These are phyloP conservation scores for Balakata baccata DNA, from an alignment of 345 rosid species.

Conservation along the genomic window DNA sequence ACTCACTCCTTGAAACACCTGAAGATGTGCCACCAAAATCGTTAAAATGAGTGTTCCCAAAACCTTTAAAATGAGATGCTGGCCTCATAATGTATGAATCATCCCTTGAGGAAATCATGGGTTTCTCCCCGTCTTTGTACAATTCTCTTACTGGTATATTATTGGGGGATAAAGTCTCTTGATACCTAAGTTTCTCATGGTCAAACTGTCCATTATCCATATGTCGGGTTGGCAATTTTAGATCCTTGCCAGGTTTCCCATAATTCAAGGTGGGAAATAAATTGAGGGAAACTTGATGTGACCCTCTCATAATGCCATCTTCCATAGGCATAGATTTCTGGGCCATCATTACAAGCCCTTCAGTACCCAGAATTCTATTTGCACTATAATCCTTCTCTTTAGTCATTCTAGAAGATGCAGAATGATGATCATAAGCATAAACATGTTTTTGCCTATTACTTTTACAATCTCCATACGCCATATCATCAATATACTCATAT, in stretches of 20 bases:
- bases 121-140: slow-evolving; percentile 37
- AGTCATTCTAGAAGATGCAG: slow-evolving; percentile 24
- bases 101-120: slow-evolving; percentile 34
- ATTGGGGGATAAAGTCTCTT: slow-evolving; percentile 33
- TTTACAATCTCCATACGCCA: slow-evolving; percentile 29
- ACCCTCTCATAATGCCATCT: slow-evolving; percentile 31
- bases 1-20: slow-evolving; percentile 31
- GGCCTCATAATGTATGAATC: slow-evolving; percentile 25
- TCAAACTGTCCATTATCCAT: slow-evolving; percentile 27
- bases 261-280: slow-evolving; percentile 32
- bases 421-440: slow-evolving; percentile 36
- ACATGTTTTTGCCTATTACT: slow-evolving; percentile 29
- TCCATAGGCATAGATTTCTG: slow-evolving; percentile 35
- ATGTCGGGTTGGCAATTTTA: slow-evolving; percentile 20
- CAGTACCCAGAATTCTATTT: slow-evolving; percentile 25
- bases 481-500: slow-evolving; percentile 20
- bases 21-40: slow-evolving; percentile 38
- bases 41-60: slow-evolving; percentile 26
- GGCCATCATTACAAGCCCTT: slow-evolving; percentile 26
- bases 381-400: slow-evolving; percentile 35
- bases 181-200: slow-evolving; percentile 34
- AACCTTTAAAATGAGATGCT: slow-evolving; percentile 32
- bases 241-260: slow-evolving; percentile 30
- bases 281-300: slow-evolving; percentile 28
- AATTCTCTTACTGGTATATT: slow-evolving; percentile 25